Conservation (phyloP, 805 yeast species). For the Torulaspora gathmanii region DNA sequence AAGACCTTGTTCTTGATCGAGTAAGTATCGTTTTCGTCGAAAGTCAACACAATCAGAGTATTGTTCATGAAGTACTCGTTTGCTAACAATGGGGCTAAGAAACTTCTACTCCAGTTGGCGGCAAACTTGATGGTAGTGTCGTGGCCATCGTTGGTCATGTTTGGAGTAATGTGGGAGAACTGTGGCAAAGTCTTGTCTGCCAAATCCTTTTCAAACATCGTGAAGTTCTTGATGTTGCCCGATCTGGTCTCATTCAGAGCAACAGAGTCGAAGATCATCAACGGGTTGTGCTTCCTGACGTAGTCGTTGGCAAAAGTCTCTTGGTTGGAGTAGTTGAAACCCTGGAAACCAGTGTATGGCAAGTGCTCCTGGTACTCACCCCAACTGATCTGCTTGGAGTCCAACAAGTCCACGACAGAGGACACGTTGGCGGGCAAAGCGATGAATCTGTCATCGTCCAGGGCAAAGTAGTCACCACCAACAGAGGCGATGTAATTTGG, state of each 20-base stretch:
- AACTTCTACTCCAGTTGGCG: slow-evolving; percentile 43
- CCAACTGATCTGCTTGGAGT: slow-evolving; percentile 45
- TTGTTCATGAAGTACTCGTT: slow-evolving; percentile 46
- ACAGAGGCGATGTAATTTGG: slow-evolving; percentile 50
- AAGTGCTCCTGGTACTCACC: slow-evolving; percentile 50
- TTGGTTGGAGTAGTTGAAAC: slow-evolving; percentile 44
- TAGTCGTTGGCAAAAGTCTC: slow-evolving; percentile 43
- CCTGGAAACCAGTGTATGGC: slow-evolving; percentile 51
- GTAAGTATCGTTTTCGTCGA: slow-evolving; percentile 47
- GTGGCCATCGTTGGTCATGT: slow-evolving; percentile 51
- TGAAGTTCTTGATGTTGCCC: slow-evolving; percentile 45
- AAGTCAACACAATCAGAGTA: slow-evolving; percentile 45
- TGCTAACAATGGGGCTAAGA: slow-evolving; percentile 42
- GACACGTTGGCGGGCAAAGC: slow-evolving; percentile 45
- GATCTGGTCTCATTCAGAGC: slow-evolving; percentile 36
- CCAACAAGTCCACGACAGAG: slow-evolving; percentile 45
- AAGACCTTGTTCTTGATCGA: slow-evolving; percentile 43
- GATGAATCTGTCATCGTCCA: slow-evolving; percentile 44
- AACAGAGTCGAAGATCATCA: slow-evolving; percentile 41
- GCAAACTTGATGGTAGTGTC: slow-evolving; percentile 45
- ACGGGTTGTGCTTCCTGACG: slow-evolving; percentile 51
- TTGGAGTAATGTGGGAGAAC: slow-evolving; percentile 51
- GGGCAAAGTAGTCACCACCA: slow-evolving; percentile 49
- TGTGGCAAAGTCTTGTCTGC: slow-evolving; percentile 43
- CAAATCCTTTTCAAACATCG: slow-evolving; percentile 42